A percentile compares a stretch with the other conserved stretches of the same genome.
phyloP scores from a whole-genome alignment of 2,329 filamentous ascomycete species.

The Claviceps maximensis region DNA sequence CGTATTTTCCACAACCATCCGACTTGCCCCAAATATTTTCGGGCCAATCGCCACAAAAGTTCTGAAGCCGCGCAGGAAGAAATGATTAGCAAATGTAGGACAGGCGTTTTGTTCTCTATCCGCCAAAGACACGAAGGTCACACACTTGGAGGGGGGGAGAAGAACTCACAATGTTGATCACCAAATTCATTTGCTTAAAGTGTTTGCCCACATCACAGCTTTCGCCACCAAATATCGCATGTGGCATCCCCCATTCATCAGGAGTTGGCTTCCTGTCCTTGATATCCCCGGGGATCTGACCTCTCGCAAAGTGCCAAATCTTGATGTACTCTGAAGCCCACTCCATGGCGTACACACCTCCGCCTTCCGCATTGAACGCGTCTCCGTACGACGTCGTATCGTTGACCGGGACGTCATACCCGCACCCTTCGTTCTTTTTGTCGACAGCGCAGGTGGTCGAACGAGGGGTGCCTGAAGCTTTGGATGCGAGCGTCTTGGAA shows the following conservation, averaged over 20 bases:
- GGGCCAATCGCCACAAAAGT: slow-evolving; percentile 70
- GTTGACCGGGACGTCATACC: slow-evolving; percentile 24
- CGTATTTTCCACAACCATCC: slow-evolving; percentile 26
- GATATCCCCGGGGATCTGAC: slow-evolving; percentile 52
- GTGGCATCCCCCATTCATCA: slow-evolving; percentile 51
- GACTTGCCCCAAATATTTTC: slow-evolving; percentile 29
- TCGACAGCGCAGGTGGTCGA: slow-evolving; percentile 25
- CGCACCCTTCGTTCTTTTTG: slow-evolving; percentile 29
- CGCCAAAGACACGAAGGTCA: too few relatives aligned
- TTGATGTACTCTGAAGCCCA: slow-evolving; percentile 58
- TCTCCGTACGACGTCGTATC: slow-evolving; percentile 42
- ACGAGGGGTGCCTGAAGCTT: slow-evolving; percentile 15
- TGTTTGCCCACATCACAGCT: slow-evolving; percentile 51
- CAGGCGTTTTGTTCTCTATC: too few relatives aligned
- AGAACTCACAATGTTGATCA: slow-evolving; percentile 48
- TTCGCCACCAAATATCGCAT: slow-evolving; percentile 52
- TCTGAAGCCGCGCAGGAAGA: slow-evolving; percentile 19
- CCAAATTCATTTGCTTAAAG: slow-evolving; percentile 58
- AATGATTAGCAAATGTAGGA: background rate
- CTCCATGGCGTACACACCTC: slow-evolving; percentile 58
- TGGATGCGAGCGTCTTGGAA: slow-evolving; percentile 8
- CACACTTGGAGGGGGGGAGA: background rate
- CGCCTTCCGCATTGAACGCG: slow-evolving; percentile 50
- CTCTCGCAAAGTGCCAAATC: slow-evolving; percentile 66
- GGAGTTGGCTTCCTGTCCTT: slow-evolving; percentile 46